Evolutionary conservation across 2,329 filamentous ascomycete species (phyloP).

Genomic region (Podosphaera leucotricha): DNA sequence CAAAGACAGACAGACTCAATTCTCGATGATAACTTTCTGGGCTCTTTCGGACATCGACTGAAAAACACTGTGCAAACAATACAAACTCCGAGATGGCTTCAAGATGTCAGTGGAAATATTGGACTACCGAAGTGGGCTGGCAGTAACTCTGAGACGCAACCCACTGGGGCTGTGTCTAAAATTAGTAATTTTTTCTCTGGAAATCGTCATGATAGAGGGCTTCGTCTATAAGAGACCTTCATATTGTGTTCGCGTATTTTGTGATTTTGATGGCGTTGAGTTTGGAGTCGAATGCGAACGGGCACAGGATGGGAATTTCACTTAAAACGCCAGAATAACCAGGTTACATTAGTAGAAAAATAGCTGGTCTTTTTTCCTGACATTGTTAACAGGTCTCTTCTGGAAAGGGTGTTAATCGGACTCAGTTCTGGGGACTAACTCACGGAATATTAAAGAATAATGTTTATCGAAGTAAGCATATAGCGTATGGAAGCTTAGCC

Average conservation of each 20-base stretch:
- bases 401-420: too few species aligned
- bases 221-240: constrained; percentile 11
- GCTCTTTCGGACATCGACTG: constrained; percentile 61
- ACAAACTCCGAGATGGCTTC: constrained; percentile 62
- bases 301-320: not conserved
- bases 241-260: constrained; percentile 2
- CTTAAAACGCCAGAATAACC: not conserved
- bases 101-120: constrained; percentile 42
- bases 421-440: too few species aligned
- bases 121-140: constrained; percentile 68
- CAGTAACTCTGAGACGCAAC: constrained; percentile 26
- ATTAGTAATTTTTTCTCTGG: constrained; percentile 36
- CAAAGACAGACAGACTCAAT: constrained; percentile 20
- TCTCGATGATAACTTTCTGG: constrained; percentile 57
- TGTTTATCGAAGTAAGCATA: too few species aligned
- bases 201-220: constrained; percentile 17
- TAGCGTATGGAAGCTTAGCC: too few species aligned
- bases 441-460: too few species aligned
- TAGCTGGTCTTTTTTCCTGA: not conserved
- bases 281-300: not conserved
- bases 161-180: constrained; percentile 18
- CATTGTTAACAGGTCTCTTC: too few species aligned
- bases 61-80: constrained; percentile 79
- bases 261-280: constrained; percentile 6
- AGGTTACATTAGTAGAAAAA: not conserved